phyloP scores from a whole-genome alignment of 208 protist species.

The Angomonas ambiguus region DNA sequence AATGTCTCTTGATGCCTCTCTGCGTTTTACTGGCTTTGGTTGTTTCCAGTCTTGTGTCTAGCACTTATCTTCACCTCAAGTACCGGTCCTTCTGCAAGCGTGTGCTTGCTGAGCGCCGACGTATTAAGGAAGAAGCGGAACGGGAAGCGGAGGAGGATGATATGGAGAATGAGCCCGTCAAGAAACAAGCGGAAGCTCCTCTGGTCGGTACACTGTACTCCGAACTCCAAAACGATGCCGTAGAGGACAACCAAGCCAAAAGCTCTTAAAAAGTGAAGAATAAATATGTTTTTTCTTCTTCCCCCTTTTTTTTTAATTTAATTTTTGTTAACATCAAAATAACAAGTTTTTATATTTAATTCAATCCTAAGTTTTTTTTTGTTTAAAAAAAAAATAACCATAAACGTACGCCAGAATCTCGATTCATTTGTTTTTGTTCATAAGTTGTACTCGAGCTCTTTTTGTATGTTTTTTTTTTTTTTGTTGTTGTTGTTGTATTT shows the following conservation, averaged over 20 bases:
- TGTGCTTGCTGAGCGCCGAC: slow-evolving; percentile 39
- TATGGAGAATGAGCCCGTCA: background rate
- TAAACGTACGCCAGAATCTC: too few species aligned
- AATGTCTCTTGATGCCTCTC: slow-evolving; percentile 5
- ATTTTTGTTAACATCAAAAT: background rate
- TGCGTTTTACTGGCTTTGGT: slow-evolving; percentile 11
- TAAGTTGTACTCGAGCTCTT: background rate
- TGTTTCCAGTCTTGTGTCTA: slow-evolving; percentile 23
- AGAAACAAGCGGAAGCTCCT: background rate
- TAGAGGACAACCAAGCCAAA: background rate
- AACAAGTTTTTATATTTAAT: too few species aligned
- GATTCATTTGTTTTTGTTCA: background rate
- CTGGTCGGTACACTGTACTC: background rate
- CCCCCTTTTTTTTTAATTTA: slow-evolving; percentile 1
- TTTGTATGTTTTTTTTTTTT: background rate
- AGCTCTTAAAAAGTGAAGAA: background rate
- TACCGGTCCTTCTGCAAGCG: slow-evolving; percentile 37
- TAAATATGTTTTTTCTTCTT: background rate
- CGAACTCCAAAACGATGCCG: background rate
- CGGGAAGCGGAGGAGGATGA: background rate
- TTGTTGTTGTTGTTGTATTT: background rate
- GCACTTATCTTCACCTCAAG: slow-evolving; percentile 25
- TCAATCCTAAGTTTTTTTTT: too few species aligned
- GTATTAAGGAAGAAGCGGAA: slow-evolving; percentile 22
- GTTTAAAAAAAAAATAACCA: background rate